These are phyloP conservation scores for Pyricularia grisea DNA, from an alignment of 2,329 filamentous ascomycete species.

Conservation along the genomic window DNA sequence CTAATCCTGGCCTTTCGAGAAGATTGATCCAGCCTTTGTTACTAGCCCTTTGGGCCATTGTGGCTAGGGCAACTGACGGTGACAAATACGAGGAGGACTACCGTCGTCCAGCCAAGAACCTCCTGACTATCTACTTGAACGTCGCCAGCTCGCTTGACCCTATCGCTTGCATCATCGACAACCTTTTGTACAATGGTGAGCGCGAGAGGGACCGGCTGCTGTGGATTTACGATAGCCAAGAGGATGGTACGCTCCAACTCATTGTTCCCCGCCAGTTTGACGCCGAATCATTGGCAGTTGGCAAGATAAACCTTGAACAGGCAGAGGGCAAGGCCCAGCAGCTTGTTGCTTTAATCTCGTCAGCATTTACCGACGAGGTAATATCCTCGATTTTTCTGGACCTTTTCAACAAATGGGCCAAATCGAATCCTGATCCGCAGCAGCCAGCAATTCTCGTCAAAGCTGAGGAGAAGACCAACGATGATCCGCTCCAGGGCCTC, in stretches of 20 bases:
- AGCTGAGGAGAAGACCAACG: conserved; percentile 14
- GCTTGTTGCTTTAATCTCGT: conserved; percentile 39
- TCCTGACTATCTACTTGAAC: conserved; percentile 49
- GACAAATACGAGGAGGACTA: conserved; percentile 26
- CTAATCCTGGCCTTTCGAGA: conserved; percentile 55
- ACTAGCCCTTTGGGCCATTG: conserved; percentile 53
- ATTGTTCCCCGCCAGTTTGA: conserved; percentile 19
- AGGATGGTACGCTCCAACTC: conserved; percentile 42
- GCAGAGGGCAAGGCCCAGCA: conserved; percentile 37
- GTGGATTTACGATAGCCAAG: conserved; percentile 44
- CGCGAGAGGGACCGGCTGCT: conserved; percentile 15
- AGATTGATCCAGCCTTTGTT: conserved; percentile 50
- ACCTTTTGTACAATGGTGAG: conserved; percentile 47
- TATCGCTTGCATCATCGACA: conserved; percentile 37
- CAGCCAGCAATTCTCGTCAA: conserved; percentile 17
- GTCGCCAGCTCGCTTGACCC: conserved; percentile 43
- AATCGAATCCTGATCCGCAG: conserved; percentile 15
- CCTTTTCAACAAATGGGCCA: conserved; percentile 50
- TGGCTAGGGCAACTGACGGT: conserved; percentile 34
- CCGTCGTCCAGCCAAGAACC: conserved; percentile 33
- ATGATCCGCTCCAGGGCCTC: conserved; percentile 29
- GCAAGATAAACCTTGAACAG: conserved; percentile 12
- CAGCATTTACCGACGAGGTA: conserved; percentile 42
- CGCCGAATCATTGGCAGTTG: background rate
- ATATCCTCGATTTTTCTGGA: conserved; percentile 51